These are phyloP conservation scores for Phialocephala sp. DNA, from an alignment of 2,329 filamentous ascomycete species.

Conservation along the genomic window DNA sequence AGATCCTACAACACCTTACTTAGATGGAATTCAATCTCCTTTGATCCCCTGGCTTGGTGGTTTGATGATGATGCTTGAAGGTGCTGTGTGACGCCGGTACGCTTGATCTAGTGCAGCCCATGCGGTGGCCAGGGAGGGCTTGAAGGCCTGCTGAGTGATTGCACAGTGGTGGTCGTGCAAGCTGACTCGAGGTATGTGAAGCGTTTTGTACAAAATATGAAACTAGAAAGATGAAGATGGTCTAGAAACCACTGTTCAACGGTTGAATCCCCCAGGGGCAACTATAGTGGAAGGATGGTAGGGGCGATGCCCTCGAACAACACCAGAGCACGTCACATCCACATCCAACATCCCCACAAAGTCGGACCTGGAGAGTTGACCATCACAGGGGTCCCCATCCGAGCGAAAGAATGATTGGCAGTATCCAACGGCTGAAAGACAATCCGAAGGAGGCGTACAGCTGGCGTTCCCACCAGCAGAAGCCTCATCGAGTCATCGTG, in stretches of 20 bases:
- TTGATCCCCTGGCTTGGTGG: background rate
- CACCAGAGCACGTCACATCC: background rate
- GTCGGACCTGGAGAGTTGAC: background rate
- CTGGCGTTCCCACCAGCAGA: background rate
- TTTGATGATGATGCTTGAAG: background rate
- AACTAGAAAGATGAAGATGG: background rate
- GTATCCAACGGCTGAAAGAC: background rate
- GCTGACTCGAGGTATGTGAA: background rate
- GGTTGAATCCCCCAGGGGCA: no score
- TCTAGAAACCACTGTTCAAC: background rate
- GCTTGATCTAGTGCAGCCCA: background rate
- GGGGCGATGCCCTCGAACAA: background rate
- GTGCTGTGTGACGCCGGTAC: background rate
- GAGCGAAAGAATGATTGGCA: background rate
- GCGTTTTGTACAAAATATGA: background rate
- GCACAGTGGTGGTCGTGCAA: background rate
- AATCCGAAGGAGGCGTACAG: background rate
- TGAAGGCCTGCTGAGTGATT: background rate
- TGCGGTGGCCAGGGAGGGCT: background rate
- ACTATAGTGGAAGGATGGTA: background rate
- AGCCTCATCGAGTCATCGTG: no score
- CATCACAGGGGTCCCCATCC: background rate
- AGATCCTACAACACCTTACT: background rate
- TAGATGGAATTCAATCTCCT: background rate
- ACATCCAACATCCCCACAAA: background rate